Percentiles rank a stretch among this genome's conserved stretches.
phyloP scores from a whole-genome alignment of 148 eudicot genomes.

The Chenopodium quinoa region DNA sequence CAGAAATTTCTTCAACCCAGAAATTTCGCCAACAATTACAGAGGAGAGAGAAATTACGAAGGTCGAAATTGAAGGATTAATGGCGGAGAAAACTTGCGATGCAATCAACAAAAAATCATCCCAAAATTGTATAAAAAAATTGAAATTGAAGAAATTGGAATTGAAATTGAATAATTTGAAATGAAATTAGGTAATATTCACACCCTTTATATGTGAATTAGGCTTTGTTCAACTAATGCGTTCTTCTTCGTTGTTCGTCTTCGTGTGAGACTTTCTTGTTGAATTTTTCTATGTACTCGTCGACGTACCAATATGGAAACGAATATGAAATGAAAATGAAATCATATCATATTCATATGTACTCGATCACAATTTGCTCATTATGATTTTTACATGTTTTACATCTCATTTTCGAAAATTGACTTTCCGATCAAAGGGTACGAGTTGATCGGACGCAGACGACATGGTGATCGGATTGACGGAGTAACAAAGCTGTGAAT shows the following conservation, averaged over 20 bases:
- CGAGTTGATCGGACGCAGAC: neutral
- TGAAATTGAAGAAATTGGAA: neutral
- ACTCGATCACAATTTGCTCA: neutral
- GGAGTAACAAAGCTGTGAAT: neutral
- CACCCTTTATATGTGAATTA: neutral
- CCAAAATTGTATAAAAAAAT: neutral
- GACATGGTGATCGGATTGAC: neutral
- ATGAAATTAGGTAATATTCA: neutral
- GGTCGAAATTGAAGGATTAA: neutral
- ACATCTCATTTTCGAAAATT: neutral
- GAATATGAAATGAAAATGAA: too few species aligned
- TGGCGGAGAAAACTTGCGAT: neutral
- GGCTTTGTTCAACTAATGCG: conserved; percentile 15
- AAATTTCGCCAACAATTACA: neutral
- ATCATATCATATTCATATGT: neutral
- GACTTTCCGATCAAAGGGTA: neutral
- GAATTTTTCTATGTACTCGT: neutral
- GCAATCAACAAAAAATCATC: neutral
- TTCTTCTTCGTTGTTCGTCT: neutral
- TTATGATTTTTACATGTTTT: too few species aligned
- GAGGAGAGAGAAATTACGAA: neutral
- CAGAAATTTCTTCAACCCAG: neutral
- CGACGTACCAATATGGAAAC: conserved; percentile 9
- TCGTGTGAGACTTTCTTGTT: neutral
- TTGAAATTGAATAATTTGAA: neutral